Evolutionary conservation across 2,329 filamentous ascomycete species (phyloP).

Genomic region (Microcyclospora tardicrescens): DNA sequence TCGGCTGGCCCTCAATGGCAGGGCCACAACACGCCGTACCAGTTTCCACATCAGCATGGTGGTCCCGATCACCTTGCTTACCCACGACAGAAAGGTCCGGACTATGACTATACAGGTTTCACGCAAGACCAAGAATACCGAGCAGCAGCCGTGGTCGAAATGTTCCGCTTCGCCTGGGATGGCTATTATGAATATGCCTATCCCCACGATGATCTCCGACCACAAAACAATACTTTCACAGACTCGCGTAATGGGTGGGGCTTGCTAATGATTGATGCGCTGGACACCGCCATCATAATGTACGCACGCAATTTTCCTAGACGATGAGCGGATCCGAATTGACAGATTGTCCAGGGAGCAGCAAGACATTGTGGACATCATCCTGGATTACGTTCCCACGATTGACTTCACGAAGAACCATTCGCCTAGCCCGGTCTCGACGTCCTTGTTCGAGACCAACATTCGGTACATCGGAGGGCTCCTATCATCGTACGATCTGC

Average conservation of each 20-base stretch:
- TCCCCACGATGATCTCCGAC: constrained; percentile 8
- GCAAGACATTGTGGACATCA: constrained; percentile 10
- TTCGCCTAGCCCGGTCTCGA: not conserved
- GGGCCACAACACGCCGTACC: no score
- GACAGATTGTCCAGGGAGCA: constrained; percentile 1
- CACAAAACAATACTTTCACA: constrained; percentile 5
- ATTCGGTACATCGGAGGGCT: constrained; percentile 15
- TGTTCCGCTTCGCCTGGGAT: constrained; percentile 8
- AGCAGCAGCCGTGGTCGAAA: not conserved
- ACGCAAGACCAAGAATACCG: not conserved
- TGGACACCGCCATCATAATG: constrained; percentile 16
- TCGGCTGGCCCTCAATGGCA: no score
- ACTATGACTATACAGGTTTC: constrained; percentile 3
- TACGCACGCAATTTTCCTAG: no score
- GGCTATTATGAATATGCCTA: constrained; percentile 9
- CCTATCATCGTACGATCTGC: constrained; percentile 13
- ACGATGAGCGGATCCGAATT: no score
- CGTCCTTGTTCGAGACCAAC: constrained; percentile 7
- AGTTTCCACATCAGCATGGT: no score
- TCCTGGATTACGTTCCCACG: constrained; percentile 10
- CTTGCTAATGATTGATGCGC: constrained; percentile 13
- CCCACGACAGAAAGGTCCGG: not conserved
- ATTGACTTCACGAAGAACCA: constrained; percentile 10
- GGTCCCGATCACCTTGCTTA: not conserved
- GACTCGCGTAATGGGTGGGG: constrained; percentile 15